These are phyloP conservation scores for Candida maltosa DNA, from an alignment of 805 yeast genomes.

Conservation along the genomic window DNA sequence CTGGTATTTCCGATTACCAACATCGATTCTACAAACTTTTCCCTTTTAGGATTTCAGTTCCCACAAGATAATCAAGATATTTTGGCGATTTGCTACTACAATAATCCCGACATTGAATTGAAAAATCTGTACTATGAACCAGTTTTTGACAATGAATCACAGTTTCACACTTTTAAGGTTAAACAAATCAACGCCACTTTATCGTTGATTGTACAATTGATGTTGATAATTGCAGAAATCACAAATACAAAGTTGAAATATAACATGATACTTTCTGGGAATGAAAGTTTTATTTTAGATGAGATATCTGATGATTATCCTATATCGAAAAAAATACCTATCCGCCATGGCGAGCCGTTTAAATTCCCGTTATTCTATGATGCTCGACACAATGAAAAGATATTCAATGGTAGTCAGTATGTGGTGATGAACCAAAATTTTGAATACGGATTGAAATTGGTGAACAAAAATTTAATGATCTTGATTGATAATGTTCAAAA, in stretches of 20 bases:
- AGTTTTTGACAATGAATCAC: slow-evolving; percentile 6
- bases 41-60: slow-evolving; percentile 32
- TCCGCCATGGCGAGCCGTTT: no score
- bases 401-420: slow-evolving; percentile 4
- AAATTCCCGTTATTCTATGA: slow-evolving; percentile 29
- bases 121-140: slow-evolving; percentile 6
- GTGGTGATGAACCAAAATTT: slow-evolving; percentile 19
- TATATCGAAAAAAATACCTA: not conserved
- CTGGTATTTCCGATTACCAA: slow-evolving; percentile 27
- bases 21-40: slow-evolving; percentile 19
- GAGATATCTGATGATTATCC: slow-evolving; percentile 11
- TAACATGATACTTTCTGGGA: slow-evolving; percentile 21
- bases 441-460: slow-evolving; percentile 29
- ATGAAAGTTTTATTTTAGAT: slow-evolving; percentile 21
- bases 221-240: slow-evolving; percentile 21
- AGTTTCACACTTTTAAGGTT: slow-evolving; percentile 13
- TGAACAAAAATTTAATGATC: slow-evolving; percentile 27
- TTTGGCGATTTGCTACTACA: slow-evolving; percentile 26
- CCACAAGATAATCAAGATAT: slow-evolving; percentile 30
- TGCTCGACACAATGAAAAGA: slow-evolving; percentile 15
- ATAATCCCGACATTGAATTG: slow-evolving; percentile 7
- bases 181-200: slow-evolving; percentile 30
- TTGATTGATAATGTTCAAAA: slow-evolving; percentile 18
- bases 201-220: slow-evolving; percentile 24
- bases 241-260: slow-evolving; percentile 25